A percentile compares a stretch with the other conserved stretches of the same genome.
Conservation (phyloP, 2,329 filamentous ascomycete species). For the Parastagonospora avenae region DNA sequence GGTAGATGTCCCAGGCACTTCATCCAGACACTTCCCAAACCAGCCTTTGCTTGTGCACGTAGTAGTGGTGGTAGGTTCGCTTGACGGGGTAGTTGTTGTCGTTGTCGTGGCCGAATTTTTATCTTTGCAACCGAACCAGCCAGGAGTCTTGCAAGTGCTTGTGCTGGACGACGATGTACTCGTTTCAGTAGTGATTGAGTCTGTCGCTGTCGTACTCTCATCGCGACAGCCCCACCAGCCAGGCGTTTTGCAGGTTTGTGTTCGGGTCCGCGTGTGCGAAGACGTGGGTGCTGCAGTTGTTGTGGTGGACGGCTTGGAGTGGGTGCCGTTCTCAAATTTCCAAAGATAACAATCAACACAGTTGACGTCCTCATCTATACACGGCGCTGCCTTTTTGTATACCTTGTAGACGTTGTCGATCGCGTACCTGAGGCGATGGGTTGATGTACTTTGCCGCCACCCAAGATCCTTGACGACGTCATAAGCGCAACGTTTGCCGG, state of each 20-base stretch:
- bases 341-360: constrained; percentile 45
- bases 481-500: constrained; percentile 42
- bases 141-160: constrained; percentile 39
- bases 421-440: constrained; percentile 40
- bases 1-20: constrained; percentile 29
- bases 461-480: constrained; percentile 46
- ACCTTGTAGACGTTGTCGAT: constrained; percentile 44
- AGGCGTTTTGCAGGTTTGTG: constrained; percentile 44
- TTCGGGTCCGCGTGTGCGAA: constrained; percentile 34
- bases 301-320: constrained; percentile 31
- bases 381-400: constrained; percentile 41
- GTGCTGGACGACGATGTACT: constrained; percentile 26
- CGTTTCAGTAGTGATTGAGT: constrained; percentile 24
- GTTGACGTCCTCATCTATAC: constrained; percentile 39
- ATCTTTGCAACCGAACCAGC: constrained; percentile 47
- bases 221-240: constrained; percentile 47
- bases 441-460: constrained; percentile 41
- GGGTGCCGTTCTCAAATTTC: constrained; percentile 45
- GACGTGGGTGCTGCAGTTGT: constrained; percentile 28
- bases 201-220: constrained; percentile 32
- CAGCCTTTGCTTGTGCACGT: constrained; percentile 40
- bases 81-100: constrained; percentile 24
- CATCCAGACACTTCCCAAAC: constrained; percentile 43
- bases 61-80: constrained; percentile 32
- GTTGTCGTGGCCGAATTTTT: constrained; percentile 29